Percentiles rank a stretch among this genome's conserved stretches.
These are phyloP conservation scores for Gaillardinia entomophila DNA, from an alignment of 805 yeast species.

Conservation along the genomic window DNA sequence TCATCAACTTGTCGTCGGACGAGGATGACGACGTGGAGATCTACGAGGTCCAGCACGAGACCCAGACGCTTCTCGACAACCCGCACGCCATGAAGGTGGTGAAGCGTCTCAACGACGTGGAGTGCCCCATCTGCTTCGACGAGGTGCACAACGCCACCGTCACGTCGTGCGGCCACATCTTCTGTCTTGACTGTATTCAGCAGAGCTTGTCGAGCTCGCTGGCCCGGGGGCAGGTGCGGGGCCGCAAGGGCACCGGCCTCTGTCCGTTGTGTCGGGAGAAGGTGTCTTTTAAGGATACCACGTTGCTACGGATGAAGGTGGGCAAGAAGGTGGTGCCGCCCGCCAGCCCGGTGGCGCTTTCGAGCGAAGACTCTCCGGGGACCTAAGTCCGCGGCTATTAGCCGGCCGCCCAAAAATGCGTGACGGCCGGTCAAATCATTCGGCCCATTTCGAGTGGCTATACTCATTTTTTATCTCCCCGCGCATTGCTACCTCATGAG, in stretches of 20 bases:
- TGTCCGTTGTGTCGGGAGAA: slow-evolving; percentile 39
- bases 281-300: slow-evolving; percentile 33
- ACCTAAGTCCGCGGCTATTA: too few relatives aligned
- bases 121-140: slow-evolving; percentile 42
- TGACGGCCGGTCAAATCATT: too few relatives aligned
- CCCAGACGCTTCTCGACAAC: slow-evolving; percentile 26
- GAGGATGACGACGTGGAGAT: slow-evolving; percentile 33
- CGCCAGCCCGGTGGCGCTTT: not conserved
- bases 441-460: too few relatives aligned
- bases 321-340: not conserved
- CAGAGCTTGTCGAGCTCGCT: slow-evolving; percentile 33
- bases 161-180: slow-evolving; percentile 39
- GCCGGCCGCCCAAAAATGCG: too few relatives aligned
- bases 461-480: not conserved
- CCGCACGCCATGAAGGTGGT: slow-evolving; percentile 13
- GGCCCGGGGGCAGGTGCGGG: slow-evolving; percentile 38
- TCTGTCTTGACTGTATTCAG: slow-evolving; percentile 38
- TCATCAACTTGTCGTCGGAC: slow-evolving; percentile 10
- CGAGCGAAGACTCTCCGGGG: too few relatives aligned
- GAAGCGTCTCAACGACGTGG: slow-evolving; percentile 29
- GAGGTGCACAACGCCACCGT: slow-evolving; percentile 33
- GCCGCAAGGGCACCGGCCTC: slow-evolving; percentile 32
- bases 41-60: slow-evolving; percentile 31
- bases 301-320: slow-evolving; percentile 10
- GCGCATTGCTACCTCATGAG: not conserved